A percentile compares a stretch with the other conserved stretches of the same genome.
These are phyloP conservation scores for Macrophomina pseudophaseolina DNA, from an alignment of 2,329 filamentous ascomycete genomes.

Conservation along the genomic window DNA sequence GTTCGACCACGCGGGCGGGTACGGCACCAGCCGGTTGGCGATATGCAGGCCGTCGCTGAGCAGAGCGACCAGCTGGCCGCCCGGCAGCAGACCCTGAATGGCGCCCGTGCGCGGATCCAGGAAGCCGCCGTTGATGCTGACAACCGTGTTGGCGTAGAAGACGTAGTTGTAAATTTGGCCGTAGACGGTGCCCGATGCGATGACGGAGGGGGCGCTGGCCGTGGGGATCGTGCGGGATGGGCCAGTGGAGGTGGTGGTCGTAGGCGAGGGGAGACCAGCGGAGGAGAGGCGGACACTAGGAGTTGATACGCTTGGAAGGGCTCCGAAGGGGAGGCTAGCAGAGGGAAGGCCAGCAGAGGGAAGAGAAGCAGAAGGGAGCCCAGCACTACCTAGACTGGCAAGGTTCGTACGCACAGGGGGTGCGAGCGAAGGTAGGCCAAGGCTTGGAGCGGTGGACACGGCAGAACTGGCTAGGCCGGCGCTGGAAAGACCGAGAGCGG, in stretches of 20 bases:
- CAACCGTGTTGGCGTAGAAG: slow-evolving; percentile 26
- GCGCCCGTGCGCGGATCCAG: slow-evolving; percentile 21
- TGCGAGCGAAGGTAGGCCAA: neutral
- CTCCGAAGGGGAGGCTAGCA: neutral
- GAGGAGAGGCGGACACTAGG: neutral
- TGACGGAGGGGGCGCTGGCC: slow-evolving; percentile 6
- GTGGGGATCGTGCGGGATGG: neutral
- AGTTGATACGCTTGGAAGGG: neutral
- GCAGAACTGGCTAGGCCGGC: neutral
- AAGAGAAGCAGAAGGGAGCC: neutral
- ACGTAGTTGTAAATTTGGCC: slow-evolving; percentile 26
- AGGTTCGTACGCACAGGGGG: neutral
- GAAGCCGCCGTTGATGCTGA: slow-evolving; percentile 24
- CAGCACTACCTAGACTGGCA: too few relatives aligned
- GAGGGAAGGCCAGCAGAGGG: neutral
- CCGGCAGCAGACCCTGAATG: slow-evolving; percentile 18
- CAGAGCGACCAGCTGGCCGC: slow-evolving; percentile 19
- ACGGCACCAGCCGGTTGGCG: slow-evolving; percentile 23
- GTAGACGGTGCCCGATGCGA: slow-evolving; percentile 22
- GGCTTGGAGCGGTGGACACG: neutral
- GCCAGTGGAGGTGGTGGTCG: neutral
- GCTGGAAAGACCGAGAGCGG: neutral
- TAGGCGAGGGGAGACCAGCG: neutral
- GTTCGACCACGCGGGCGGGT: slow-evolving; percentile 6
- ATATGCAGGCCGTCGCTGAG: slow-evolving; percentile 23